Base-by-base conservation (phyloP, 768 basidiomycete genomes). In the Macrolepiota fuliginosa region DNA sequence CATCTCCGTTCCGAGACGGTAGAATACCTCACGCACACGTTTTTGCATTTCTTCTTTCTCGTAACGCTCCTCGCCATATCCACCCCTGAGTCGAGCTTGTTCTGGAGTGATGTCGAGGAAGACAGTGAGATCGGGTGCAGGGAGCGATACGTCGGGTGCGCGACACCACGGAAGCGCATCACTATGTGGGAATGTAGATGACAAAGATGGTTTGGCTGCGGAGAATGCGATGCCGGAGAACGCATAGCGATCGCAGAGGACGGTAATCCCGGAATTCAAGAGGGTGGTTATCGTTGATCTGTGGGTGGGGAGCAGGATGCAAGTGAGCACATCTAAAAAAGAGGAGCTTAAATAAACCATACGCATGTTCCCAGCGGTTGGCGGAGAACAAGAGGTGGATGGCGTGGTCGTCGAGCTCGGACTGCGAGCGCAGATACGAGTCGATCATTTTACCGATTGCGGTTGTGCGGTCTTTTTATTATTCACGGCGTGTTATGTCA, bases 331-430 rank as follows among this genome's bases (percentile, higher is more conserved):
- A 56, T n/a, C 22, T 10, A 29, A 9, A 15, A 32, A 35, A n/a
- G 27, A 60, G 12, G 35, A 9, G 22, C 19, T 47, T 19, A 27
- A 2, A 25, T 25, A 1, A 24, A 29, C 78, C 85, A 58, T 69
- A 96, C 92, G 90, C 89, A 64, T 90, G 84, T 71, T 98, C 96
- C 97, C 97, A 98, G 37, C 96, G 84, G 71, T 99, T 99, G 1
- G 96, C 97, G 47, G 94, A 89, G 79, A 99, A 98, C 59, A 99
- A 83, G 2, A 98, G 85, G 71, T 98, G 96, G 53, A 98, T 88
- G 1, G 89, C 91, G 63, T 81, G 90, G 75, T 98, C 95, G 72
- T 96, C 94, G 54, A 99, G 81, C 13, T 98, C 93, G 13, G 90
- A 82, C 54, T 91, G 74, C 13, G 90, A 91, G 51, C 85, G 86